Evolutionary conservation across 768 basidiomycete species (phyloP).

Genomic region (Leucosporidium scottii): DNA sequence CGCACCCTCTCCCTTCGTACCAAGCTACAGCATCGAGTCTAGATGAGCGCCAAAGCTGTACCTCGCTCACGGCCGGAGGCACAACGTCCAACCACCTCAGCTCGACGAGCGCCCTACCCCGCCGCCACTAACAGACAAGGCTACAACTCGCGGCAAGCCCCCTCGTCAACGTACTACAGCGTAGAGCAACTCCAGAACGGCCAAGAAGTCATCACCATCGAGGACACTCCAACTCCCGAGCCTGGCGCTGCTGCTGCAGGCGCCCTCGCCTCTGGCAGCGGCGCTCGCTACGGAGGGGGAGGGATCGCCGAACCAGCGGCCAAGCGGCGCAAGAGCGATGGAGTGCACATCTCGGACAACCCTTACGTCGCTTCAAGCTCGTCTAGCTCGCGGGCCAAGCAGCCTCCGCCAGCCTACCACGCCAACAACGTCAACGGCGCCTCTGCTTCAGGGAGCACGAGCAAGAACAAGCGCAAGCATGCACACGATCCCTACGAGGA

Average conservation of each 20-base stretch:
- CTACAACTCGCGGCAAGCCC: slow-evolving; percentile 4
- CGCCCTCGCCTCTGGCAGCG: background rate
- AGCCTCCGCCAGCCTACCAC: background rate
- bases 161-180: slow-evolving; percentile 12
- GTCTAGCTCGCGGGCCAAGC: slow-evolving; percentile 1
- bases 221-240: slow-evolving; percentile 26
- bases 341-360: background rate
- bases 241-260: background rate
- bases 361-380: slow-evolving; percentile 1
- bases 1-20: no score
- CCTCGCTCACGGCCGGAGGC: background rate
- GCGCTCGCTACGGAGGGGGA: slow-evolving; percentile 3
- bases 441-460: background rate
- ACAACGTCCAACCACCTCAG: no score
- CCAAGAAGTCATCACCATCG: slow-evolving; percentile 30
- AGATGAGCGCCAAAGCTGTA: background rate
- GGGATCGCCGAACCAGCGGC: slow-evolving; percentile 9
- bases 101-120: background rate
- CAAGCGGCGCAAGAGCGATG: slow-evolving; percentile 29
- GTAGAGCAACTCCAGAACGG: slow-evolving; percentile 23
- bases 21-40: background rate
- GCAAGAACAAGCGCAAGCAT: slow-evolving; percentile 12
- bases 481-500: background rate
- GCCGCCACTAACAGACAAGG: background rate
- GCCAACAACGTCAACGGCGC: background rate